A percentile compares a stretch with the other conserved stretches of the same genome.
Conservation (phyloP, 1,139 yeast genomes). For the Nakaseomyces delphensis region DNA sequence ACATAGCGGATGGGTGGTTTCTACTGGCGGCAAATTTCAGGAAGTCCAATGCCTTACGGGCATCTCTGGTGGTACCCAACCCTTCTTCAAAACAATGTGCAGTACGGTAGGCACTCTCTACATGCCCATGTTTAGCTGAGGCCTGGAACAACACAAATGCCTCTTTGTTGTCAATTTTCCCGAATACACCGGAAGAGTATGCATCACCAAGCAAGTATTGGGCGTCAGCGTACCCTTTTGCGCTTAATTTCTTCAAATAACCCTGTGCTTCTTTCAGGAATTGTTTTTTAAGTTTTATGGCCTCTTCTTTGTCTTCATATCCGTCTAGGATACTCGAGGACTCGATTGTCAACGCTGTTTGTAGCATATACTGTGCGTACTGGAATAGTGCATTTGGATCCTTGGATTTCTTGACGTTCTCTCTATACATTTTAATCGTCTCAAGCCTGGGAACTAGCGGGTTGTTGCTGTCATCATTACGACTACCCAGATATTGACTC, state of each 20-base stretch:
- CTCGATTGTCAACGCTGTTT: conserved; percentile 64
- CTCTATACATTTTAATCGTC: conserved; percentile 78
- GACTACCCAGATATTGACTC: conserved; percentile 46
- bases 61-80: conserved; percentile 82
- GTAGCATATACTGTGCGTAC: conserved; percentile 85
- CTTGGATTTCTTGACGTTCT: conserved; percentile 74
- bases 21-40: conserved; percentile 81
- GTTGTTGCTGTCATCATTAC: conserved; percentile 25
- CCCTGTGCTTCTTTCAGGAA: conserved; percentile 68
- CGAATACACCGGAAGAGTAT: conserved; percentile 76
- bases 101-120: conserved; percentile 85
- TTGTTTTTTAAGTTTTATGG: conserved; percentile 32
- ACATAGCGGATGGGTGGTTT: conserved; percentile 94
- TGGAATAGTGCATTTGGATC: conserved; percentile 83
- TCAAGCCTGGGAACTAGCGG: conserved; percentile 65
- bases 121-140: conserved; percentile 90
- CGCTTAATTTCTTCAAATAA: conserved; percentile 64
- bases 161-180: conserved; percentile 70
- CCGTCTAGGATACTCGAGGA: conserved; percentile 12
- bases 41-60: conserved; percentile 77
- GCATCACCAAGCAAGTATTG: conserved; percentile 88
- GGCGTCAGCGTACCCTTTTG: conserved; percentile 79
- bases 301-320: conserved; percentile 8
- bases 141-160: conserved; percentile 71
- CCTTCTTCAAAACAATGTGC: conserved; percentile 92